A percentile compares a stretch with the other conserved stretches of the same genome.
These are phyloP conservation scores for Neophaeococcomyces aloes DNA, from an alignment of 2,329 filamentous ascomycete species.

Conservation along the genomic window DNA sequence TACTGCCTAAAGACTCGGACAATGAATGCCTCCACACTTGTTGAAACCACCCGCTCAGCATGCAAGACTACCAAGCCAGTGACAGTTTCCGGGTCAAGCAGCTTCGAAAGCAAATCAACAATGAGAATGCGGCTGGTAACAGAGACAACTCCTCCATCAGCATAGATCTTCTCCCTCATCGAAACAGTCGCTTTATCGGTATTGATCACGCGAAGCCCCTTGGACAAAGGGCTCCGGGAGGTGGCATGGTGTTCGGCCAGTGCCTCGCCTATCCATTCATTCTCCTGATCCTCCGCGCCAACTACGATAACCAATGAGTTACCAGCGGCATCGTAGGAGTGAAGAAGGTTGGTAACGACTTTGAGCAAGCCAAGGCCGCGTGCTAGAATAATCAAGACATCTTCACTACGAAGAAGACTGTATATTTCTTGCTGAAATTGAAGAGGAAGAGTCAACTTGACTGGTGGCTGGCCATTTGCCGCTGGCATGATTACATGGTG, in stretches of 20 bases:
- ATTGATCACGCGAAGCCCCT: constrained; percentile 83
- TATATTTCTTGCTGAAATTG: constrained; percentile 94
- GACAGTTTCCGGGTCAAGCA: constrained; percentile 72
- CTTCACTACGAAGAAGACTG: constrained; percentile 75
- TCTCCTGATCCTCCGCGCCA: constrained; percentile 83
- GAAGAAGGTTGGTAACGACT: constrained; percentile 87
- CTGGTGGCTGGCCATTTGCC: constrained; percentile 37
- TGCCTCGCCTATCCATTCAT: constrained; percentile 93
- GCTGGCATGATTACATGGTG: constrained; percentile 29
- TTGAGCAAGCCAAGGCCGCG: constrained; percentile 85
- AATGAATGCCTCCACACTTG: constrained; percentile 89
- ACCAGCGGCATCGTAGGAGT: constrained; percentile 91
- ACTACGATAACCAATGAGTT: constrained; percentile 86
- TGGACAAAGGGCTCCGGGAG: constrained; percentile 68
- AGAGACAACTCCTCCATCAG: constrained; percentile 80
- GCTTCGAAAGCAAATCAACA: constrained; percentile 74
- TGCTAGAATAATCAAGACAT: constrained; percentile 87
- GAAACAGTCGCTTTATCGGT: constrained; percentile 85
- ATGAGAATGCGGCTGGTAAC: constrained; percentile 92
- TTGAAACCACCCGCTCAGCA: constrained; percentile 72
- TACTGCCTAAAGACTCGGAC: constrained; percentile 85
- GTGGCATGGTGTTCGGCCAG: constrained; percentile 90
- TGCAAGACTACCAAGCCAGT: constrained; percentile 82
- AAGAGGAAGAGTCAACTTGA: constrained; percentile 55
- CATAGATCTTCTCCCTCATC: constrained; percentile 83